These are phyloP conservation scores for Cicer chorassanicum DNA, from an alignment of 306 rosid genomes.

Conservation along the genomic window DNA sequence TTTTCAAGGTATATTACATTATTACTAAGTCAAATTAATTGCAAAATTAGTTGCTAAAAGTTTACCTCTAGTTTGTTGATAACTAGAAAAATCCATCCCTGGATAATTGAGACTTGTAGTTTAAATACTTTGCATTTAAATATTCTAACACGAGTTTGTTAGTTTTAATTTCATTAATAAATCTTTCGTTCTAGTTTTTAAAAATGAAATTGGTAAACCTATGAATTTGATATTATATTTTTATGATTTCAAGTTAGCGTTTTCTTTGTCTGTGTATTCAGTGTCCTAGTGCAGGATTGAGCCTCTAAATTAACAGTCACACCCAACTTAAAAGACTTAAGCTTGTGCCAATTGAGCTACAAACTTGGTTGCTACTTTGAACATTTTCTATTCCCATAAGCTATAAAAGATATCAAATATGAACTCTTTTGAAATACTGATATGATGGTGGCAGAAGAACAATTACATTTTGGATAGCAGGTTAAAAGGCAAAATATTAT, in stretches of 20 bases:
- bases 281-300: slow-evolving; percentile 1
- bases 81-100: neutral
- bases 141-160: slow-evolving; percentile 10
- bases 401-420: slow-evolving; percentile 24
- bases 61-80: slow-evolving; percentile 21
- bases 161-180: slow-evolving; percentile 1
- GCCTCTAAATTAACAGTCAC: neutral
- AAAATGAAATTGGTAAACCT: slow-evolving; percentile 8
- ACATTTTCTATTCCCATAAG: slow-evolving; percentile 32
- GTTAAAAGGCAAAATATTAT: neutral
- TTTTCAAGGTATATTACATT: neutral
- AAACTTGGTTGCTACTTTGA: slow-evolving; percentile 3
- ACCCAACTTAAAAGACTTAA: slow-evolving; percentile 5
- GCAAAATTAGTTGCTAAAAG: neutral
- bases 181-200: neutral
- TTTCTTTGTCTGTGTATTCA: neutral
- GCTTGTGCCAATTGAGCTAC: slow-evolving; percentile 22
- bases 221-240: slow-evolving; percentile 10
- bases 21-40: neutral
- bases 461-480: neutral
- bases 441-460: neutral
- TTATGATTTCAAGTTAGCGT: slow-evolving; percentile 1
- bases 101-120: slow-evolving; percentile 4
- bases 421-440: slow-evolving; percentile 21
- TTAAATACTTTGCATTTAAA: neutral